Base-by-base conservation (phyloP, 305 asterid genomes). In the Fraxinus paxiana region DNA sequence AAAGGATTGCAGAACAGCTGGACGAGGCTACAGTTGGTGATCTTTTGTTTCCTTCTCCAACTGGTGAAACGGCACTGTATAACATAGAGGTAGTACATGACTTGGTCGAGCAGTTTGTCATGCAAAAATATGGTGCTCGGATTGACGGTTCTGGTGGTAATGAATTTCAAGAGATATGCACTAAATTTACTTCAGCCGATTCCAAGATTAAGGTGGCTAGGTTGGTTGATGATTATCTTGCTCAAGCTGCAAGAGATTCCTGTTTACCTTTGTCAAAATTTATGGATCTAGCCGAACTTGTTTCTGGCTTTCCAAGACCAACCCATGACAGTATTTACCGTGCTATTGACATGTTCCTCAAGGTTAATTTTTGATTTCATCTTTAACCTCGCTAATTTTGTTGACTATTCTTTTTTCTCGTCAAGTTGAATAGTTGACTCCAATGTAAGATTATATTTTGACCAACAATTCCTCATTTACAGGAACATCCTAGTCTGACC, bases 251-350 rank as follows among this genome's bases (percentile, higher is more conserved):
- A 65, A 87, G 87, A 71, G 98, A 92, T 83, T 81, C 89, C 31
- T 83, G 83, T 56, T 85, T 93, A 37, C 88, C 91, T 24, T 43
- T 91, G 77, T 75, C 86, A 10, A 86, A 85, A 82, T 91, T 93
- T 75, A 67, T 91, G 37, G 90, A 84, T 77, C 87, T 93, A 15
- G 88, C 93, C 0, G 89, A 89, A 54, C 86, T 87, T 91, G 96
- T 90, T 1, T 86, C 93, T n/a, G 82, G 83, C 61, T 91, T 88
- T 79, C 90, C 91, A 6, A 89, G 98, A 84, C 83, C 80, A 48
- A 86, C 91, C 2, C 96, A 92, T 33, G 98, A 92, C 79, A 93
- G 93, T 24, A 83, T 93, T 26, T 93, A 93, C 85, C 94, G 96
- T 1, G 96, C 97, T 12, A 87, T 93, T 61, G 98, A 92, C 82